Percentiles rank a stretch among this genome's conserved stretches.
phyloP scores from a whole-genome alignment of 2,329 filamentous ascomycete species.

The Thyridium curvatum region DNA sequence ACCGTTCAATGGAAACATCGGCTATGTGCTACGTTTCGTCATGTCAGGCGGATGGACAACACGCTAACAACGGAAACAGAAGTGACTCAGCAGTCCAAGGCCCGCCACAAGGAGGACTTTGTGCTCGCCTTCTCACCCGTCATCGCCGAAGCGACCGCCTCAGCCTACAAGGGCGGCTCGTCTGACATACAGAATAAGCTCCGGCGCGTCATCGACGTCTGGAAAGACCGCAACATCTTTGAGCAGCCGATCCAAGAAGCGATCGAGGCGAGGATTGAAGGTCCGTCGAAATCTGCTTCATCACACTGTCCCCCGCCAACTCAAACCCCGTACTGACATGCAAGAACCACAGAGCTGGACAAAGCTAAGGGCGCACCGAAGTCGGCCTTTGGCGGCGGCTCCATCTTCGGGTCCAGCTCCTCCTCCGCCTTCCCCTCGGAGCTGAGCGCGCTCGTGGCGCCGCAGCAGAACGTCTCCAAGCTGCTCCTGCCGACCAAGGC shows the following conservation, averaged over 20 bases:
- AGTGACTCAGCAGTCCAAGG: conserved; percentile 93
- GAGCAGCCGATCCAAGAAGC: conserved; percentile 71
- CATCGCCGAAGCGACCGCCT: conserved; percentile 81
- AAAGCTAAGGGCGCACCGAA: conserved; percentile 49
- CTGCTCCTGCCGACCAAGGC: conserved; percentile 61
- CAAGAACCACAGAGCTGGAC: conserved; percentile 51
- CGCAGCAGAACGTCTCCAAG: conserved; percentile 70
- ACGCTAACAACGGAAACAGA: conserved; percentile 43
- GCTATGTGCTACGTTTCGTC: conserved; percentile 11
- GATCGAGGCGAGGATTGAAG: conserved; percentile 73
- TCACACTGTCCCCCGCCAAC: conserved; percentile 3
- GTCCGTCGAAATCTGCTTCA: conserved; percentile 45
- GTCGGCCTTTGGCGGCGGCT: conserved; percentile 46
- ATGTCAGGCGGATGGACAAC: conserved; percentile 3
- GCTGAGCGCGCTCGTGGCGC: conserved; percentile 65
- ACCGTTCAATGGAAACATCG: conserved; percentile 1
- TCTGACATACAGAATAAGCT: conserved; percentile 84
- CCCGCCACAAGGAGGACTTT: conserved; percentile 87
- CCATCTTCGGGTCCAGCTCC: conserved; percentile 56
- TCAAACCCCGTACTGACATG: conserved; percentile 8
- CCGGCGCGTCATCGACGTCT: conserved; percentile 86
- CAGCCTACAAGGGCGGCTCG: conserved; percentile 86
- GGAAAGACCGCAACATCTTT: conserved; percentile 83
- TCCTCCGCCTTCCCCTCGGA: conserved; percentile 63
- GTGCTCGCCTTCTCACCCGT: conserved; percentile 85